These are phyloP conservation scores for Solidago caesia DNA, from an alignment of 129 eudicot species.

Conservation along the genomic window DNA sequence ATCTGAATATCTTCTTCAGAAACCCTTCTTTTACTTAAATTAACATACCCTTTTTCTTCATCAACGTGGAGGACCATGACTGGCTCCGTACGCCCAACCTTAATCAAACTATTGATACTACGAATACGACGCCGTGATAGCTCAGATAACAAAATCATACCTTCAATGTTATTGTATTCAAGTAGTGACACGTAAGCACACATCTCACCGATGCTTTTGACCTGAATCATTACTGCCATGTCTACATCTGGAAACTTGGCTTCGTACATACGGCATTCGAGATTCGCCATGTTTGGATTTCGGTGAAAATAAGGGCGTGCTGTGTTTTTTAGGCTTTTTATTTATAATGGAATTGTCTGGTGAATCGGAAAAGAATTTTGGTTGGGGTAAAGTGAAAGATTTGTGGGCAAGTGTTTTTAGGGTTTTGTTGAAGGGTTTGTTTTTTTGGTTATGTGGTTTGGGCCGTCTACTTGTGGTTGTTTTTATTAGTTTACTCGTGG, in stretches of 20 bases:
- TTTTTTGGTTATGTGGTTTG: too few relatives aligned
- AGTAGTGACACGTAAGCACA: slow-evolving; percentile 88
- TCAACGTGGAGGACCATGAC: slow-evolving; percentile 93
- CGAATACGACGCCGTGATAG: slow-evolving; percentile 94
- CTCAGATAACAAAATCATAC: slow-evolving; percentile 86
- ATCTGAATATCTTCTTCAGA: slow-evolving; percentile 81
- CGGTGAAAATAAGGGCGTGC: neutral
- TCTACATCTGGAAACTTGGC: slow-evolving; percentile 77
- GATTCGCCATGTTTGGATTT: slow-evolving; percentile 55
- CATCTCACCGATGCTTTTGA: slow-evolving; percentile 85
- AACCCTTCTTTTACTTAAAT: slow-evolving; percentile 86
- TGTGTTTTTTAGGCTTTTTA: slow-evolving; percentile 19
- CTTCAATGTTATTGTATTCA: slow-evolving; percentile 95
- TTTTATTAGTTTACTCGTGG: too few relatives aligned
- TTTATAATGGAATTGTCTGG: neutral
- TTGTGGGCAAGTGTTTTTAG: too few relatives aligned
- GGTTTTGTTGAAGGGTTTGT: too few relatives aligned
- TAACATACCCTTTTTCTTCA: slow-evolving; percentile 86
- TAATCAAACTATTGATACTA: slow-evolving; percentile 80
- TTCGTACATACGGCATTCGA: slow-evolving; percentile 97
- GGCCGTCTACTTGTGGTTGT: too few relatives aligned
- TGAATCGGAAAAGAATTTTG: slow-evolving; percentile 15
- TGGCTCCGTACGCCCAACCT: slow-evolving; percentile 91
- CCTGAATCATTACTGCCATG: slow-evolving; percentile 92
- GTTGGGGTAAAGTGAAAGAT: too few relatives aligned